A percentile compares a stretch with the other conserved stretches of the same genome.
Evolutionary conservation across 2,329 filamentous ascomycete genomes (phyloP).

Genomic region (Pyricularia pennisetigena): DNA sequence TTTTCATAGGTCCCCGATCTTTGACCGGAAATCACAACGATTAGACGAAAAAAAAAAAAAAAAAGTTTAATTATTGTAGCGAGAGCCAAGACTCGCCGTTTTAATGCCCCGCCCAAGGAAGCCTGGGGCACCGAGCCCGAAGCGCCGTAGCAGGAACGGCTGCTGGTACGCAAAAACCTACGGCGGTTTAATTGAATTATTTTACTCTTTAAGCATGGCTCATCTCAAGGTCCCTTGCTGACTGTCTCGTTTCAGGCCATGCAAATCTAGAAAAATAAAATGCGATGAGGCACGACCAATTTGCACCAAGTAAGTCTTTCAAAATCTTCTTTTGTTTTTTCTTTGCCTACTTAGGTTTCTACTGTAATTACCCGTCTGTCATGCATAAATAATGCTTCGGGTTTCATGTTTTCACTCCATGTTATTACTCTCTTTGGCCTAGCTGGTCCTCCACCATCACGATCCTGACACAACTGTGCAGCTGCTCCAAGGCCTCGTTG

Average conservation of each 20-base stretch:
- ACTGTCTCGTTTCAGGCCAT: not conserved
- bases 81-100: too few species aligned
- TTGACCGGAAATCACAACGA: too few species aligned
- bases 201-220: conserved; percentile 22
- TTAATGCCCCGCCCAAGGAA: conserved; percentile 32
- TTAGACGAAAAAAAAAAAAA: too few species aligned
- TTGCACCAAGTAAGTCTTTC: not conserved
- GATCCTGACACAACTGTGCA: not conserved
- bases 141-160: conserved; percentile 33
- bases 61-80: too few species aligned
- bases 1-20: not conserved
- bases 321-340: too few species aligned
- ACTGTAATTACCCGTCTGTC: too few species aligned
- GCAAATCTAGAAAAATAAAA: not conserved
- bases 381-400: too few species aligned
- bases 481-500: conserved; percentile 61
- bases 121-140: conserved; percentile 31
- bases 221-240: conserved; percentile 11
- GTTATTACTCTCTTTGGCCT: not conserved
- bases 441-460: not conserved
- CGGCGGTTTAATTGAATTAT: conserved; percentile 10
- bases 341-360: too few species aligned
- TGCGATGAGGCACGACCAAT: not conserved
- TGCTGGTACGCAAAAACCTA: conserved; percentile 50
- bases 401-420: too few species aligned